These are phyloP conservation scores for Drechslera avenae DNA, from an alignment of 2,329 filamentous ascomycete species.

Conservation along the genomic window DNA sequence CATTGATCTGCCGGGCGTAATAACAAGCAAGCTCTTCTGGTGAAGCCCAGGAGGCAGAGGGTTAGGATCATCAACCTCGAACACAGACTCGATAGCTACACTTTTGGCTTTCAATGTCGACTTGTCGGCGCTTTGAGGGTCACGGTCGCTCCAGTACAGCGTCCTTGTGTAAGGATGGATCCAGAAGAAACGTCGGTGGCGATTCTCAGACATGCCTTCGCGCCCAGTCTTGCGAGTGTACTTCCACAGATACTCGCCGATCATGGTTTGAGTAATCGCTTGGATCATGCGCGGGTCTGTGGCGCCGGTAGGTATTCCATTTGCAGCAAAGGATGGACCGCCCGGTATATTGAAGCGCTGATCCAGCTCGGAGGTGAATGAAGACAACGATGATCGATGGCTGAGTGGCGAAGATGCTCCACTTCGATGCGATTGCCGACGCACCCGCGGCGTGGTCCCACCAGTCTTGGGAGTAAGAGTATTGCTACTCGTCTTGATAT, in stretches of 20 bases:
- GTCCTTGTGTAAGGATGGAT: constrained; percentile 97
- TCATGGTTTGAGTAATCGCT: constrained; percentile 99
- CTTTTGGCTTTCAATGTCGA: constrained; percentile 82
- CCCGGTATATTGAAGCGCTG: constrained; percentile 77
- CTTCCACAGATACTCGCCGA: constrained; percentile 98
- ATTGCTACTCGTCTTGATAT: constrained; percentile 50
- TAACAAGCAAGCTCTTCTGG: constrained; percentile 87
- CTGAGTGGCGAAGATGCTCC: constrained; percentile 59
- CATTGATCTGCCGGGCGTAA: constrained; percentile 85
- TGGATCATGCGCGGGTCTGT: constrained; percentile 98
- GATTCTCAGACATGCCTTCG: constrained; percentile 82
- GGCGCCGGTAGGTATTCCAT: constrained; percentile 66
- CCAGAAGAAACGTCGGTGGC: constrained; percentile 97
- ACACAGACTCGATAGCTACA: constrained; percentile 88
- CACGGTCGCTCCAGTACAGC: constrained; percentile 92
- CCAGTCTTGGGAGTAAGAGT: constrained; percentile 51
- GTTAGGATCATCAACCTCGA: constrained; percentile 92
- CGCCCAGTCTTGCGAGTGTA: constrained; percentile 96
- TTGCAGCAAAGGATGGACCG: constrained; percentile 52
- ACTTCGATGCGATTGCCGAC: constrained; percentile 52
- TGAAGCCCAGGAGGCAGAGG: constrained; percentile 93
- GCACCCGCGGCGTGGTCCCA: constrained; percentile 63
- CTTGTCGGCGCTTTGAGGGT: constrained; percentile 80
- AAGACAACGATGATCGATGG: constrained; percentile 86
- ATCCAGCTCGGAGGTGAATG: constrained; percentile 93